Conservation (phyloP, 768 basidiomycete species). For the Termitomyces bulborhizus region DNA sequence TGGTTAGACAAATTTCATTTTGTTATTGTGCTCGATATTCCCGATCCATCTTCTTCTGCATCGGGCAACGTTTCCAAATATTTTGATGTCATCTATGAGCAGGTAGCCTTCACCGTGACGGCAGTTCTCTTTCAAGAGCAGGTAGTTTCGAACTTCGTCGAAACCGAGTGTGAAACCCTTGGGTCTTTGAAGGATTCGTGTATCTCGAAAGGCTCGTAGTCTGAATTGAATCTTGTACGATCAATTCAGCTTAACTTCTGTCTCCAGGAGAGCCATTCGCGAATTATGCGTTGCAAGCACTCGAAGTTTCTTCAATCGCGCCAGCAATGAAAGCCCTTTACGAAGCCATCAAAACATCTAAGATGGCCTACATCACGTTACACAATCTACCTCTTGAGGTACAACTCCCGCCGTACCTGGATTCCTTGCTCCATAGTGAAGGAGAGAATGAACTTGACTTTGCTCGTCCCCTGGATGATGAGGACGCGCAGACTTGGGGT, state of each 20-base stretch:
- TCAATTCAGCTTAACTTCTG: constrained; percentile 7
- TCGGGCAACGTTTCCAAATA: constrained; percentile 74
- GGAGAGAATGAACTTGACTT: constrained; percentile 46
- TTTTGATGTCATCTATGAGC: constrained; percentile 84
- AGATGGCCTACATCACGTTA: constrained; percentile 74
- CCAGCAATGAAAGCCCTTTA: constrained; percentile 76
- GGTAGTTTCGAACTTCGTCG: constrained; percentile 80
- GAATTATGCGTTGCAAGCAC: constrained; percentile 49
- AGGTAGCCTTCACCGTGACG: constrained; percentile 83
- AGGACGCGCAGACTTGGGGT: constrained; percentile 54
- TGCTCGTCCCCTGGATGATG: constrained; percentile 44
- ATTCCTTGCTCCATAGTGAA: constrained; percentile 61
- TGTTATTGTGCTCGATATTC: constrained; percentile 81
- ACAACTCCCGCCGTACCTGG: constrained; percentile 79
- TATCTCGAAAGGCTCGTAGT: constrained; percentile 49
- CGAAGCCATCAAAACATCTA: constrained; percentile 68
- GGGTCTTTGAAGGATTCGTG: constrained; percentile 66
- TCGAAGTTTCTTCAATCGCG: constrained; percentile 65
- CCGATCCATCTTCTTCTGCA: constrained; percentile 82
- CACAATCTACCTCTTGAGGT: constrained; percentile 78
- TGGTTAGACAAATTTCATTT: constrained; percentile 81
- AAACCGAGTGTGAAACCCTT: constrained; percentile 69
- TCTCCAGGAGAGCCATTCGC: constrained; percentile 52
- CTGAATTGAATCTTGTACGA: neutral
- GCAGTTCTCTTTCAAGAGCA: constrained; percentile 93